Base-by-base conservation (phyloP, 192 early-diverging fungal species). In the Coemansia sp. region DNA sequence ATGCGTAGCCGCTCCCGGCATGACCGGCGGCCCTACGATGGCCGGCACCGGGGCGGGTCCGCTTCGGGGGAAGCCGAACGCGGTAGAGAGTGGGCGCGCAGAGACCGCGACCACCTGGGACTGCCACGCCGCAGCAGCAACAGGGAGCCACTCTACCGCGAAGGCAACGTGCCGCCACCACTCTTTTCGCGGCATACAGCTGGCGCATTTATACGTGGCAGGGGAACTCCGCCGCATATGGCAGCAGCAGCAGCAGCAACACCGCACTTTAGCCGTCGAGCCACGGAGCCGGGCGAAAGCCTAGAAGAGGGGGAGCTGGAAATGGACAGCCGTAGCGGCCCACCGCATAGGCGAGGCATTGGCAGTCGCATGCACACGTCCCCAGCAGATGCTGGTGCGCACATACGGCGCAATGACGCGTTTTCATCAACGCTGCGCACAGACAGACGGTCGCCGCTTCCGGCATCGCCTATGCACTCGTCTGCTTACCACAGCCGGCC, bases 271-370 rank as follows among this genome's bases (percentile, higher is more conserved):
- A 56, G 30, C 12, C 52, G 69, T 18, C 44, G 69, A 39, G 52
- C 57, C 3, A 65, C 69, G 9, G 56, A 71, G 41, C 58, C 69
- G 2, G 50, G 60, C 15, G 70, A 66, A 32, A 20, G 34, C 14
- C 46, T 73, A 18, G 70, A 73, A 39, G 70, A 73, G 28, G 70
- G 70, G 11, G 70, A 73, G 52, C 38, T 73, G 18, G 69, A 66
- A 23, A 26, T 57, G 14, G 69, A 71, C 15, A 62, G 61, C 0
- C 62, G 68, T n/a, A 55, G 15, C 10, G 40, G 31, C n/a, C 45
- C 40, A n/a, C 28, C 45, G 11, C 45, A 47, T 40, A 17, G 18
- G 12, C 36, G 51, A 11, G 40, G 37, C 36, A 37, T 59, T 5
- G 56, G 64, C 17, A 39, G 50, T 6, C 56, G 64, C 10, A 49